Evolutionary conservation across 768 basidiomycete species (phyloP), one percentile per base, ranked within the genome.

Genomic region (Mycena rosella): DNA sequence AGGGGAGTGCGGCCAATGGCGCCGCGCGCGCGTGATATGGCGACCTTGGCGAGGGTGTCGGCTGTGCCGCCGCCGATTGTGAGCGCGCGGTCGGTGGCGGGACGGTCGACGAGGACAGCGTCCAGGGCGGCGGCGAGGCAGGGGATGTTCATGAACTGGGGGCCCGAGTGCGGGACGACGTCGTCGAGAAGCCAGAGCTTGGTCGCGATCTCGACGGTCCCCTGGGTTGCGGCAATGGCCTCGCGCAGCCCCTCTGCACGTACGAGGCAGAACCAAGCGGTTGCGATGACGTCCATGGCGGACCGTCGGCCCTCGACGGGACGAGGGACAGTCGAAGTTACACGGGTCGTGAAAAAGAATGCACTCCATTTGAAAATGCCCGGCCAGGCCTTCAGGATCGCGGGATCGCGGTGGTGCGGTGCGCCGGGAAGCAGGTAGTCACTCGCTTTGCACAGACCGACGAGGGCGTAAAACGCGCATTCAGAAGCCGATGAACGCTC

Each of bases 291-390:
- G 55, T 81, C 80, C 53, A 80, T 63, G 11, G 77, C 61, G 27
- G 61, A 47, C 36, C 74, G 71, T 27, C 74, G 60, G 9, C 64
- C 62, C 36, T 70, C 54, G 61, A 17, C 68, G 49, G n/a, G 56
- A 5, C 17, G 38, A 40, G 17, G 5, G 52, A 32, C 68, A 57
- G 30, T 75, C 67, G 42, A 78, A 17, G 17, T 52, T 27, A 65
- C 69, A 32, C 78, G 74, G 6, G 71, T 65, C 13, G 73, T 67
- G 72, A 74, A 78, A 47, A 82, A 74, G 70, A 74, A 81, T 1
- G 70, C 72, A 55, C 78, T 77, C 80, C 82, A 82, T 65, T 80
- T 79, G 73, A 76, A 81, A 18, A 80, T 71, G 11, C 76, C 79
- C 1, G 76, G 78, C 81, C 81, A 83, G 5, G 74, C 76, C n/a